Conservation (phyloP, 2,329 filamentous ascomycete species). For the Claviceps africana region DNA sequence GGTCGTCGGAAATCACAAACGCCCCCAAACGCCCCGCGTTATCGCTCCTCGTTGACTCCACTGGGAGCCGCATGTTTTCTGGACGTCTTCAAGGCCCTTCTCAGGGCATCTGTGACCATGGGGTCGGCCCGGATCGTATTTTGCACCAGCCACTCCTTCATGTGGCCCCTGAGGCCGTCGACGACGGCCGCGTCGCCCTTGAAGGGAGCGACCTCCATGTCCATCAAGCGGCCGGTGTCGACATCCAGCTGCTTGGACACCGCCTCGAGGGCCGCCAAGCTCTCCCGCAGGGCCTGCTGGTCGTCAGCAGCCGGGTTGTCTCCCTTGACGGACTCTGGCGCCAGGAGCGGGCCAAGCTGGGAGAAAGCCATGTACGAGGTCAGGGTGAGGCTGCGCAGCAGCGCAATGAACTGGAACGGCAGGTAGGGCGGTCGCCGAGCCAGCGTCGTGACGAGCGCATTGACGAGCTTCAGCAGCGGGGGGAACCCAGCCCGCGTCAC, state of each 20-base stretch:
- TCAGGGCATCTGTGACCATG: conserved; percentile 70
- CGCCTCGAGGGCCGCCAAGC: conserved; percentile 52
- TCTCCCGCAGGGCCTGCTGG: conserved; percentile 23
- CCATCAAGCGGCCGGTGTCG: conserved; percentile 58
- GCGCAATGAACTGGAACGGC: conserved; percentile 69
- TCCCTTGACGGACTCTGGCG: conserved; percentile 21
- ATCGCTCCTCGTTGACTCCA: conserved; percentile 42
- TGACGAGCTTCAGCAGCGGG: conserved; percentile 28
- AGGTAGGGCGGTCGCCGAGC: conserved; percentile 48
- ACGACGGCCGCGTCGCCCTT: conserved; percentile 54
- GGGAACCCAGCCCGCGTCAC: conserved; percentile 42
- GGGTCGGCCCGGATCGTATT: conserved; percentile 69
- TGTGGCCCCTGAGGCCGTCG: conserved; percentile 45
- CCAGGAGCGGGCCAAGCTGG: conserved; percentile 60
- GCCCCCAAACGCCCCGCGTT: background rate
- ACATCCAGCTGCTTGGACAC: conserved; percentile 45
- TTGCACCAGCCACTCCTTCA: conserved; percentile 79
- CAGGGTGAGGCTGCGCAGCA: conserved; percentile 62
- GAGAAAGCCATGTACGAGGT: conserved; percentile 73
- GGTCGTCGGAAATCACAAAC: no score
- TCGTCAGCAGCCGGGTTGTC: conserved; percentile 18
- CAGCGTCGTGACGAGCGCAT: conserved; percentile 26
- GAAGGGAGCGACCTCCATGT: conserved; percentile 71
- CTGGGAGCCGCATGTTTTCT: conserved; percentile 48
- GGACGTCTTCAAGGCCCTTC: conserved; percentile 48